Evolutionary conservation across 2,329 filamentous ascomycete species (phyloP), one percentile per base, ranked within the genome.

Genomic region (Botrytis sinoallii): DNA sequence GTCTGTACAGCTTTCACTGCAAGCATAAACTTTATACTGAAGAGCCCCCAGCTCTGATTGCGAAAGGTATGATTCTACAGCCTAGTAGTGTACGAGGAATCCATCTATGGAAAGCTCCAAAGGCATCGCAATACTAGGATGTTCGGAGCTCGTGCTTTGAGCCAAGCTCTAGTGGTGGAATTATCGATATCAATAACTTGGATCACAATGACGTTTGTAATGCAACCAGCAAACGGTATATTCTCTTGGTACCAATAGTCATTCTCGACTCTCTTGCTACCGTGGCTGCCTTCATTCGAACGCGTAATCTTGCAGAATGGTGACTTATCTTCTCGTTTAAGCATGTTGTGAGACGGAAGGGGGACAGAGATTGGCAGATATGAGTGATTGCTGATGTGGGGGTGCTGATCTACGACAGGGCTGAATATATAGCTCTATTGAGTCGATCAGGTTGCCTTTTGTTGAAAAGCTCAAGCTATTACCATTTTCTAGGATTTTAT

Each of bases 231-330:
- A 18, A 57, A 40, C 38, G 42, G n/a, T 69, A 18, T 20, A 64
- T 32, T 38, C 25, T 66, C 44, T 74, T 48, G 38, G 46, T 69
- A 35, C 66, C 55, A 73, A 61, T 70, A n/a, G 35, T 25, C 52
- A 63, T 52, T n/a, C 35, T 48, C 29, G 16, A 25, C 16, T n/a
- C 35, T 66, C 12, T 44, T 64, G 25, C 9, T 40, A 35, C 22
- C 32, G 25, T 44, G 70, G 61, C 48, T 72, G 61, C 70, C 60
- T 72, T 55, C 16, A 16, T 66, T 55, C n/a, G 46, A 65, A 48
- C 60, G 70, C 70, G 60, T 72, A 72, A 66, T 72, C 60, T 8
- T 57, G 46, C 60, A 72, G n/a, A 61, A 60, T 4, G 4, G 1
- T 46, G 55, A 35, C 38, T 44, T 14, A 55, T 67, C 44, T 67